Percentiles rank a stretch among this genome's conserved stretches.
phyloP scores from a whole-genome alignment of 164 flowering plant genomes.

The Paratinospora sagittata region DNA sequence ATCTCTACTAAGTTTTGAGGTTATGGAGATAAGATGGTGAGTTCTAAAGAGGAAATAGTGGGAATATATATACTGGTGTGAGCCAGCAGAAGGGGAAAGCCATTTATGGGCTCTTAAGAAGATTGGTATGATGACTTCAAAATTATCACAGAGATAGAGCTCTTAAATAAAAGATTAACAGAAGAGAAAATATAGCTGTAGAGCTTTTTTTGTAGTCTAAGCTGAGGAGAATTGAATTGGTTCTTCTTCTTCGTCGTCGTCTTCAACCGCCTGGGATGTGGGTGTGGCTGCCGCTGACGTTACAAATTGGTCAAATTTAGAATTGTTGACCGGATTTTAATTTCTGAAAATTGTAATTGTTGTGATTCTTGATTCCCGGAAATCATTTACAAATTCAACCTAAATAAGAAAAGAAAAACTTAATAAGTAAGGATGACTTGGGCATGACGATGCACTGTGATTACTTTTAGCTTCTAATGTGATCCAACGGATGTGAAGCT shows the following conservation, averaged over 20 bases:
- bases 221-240: constrained; percentile 2
- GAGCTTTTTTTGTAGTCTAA: background rate
- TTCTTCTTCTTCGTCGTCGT: background rate
- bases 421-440: background rate
- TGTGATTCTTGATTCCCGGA: background rate
- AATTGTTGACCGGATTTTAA: background rate
- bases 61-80: background rate
- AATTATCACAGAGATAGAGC: too few relatives aligned
- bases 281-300: background rate
- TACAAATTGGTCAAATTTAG: background rate
- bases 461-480: too few relatives aligned
- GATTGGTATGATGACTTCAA: too few relatives aligned
- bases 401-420: background rate
- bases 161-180: background rate
- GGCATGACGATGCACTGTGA: too few relatives aligned
- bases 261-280: background rate
- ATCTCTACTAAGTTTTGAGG: background rate
- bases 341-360: background rate
- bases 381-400: background rate
- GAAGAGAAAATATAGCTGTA: background rate
- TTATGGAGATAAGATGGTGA: background rate
- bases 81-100: background rate
- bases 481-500: too few relatives aligned
- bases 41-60: background rate
- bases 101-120: background rate